Base-by-base conservation (phyloP, 768 basidiomycete genomes). In the Termitomyces sp. region DNA sequence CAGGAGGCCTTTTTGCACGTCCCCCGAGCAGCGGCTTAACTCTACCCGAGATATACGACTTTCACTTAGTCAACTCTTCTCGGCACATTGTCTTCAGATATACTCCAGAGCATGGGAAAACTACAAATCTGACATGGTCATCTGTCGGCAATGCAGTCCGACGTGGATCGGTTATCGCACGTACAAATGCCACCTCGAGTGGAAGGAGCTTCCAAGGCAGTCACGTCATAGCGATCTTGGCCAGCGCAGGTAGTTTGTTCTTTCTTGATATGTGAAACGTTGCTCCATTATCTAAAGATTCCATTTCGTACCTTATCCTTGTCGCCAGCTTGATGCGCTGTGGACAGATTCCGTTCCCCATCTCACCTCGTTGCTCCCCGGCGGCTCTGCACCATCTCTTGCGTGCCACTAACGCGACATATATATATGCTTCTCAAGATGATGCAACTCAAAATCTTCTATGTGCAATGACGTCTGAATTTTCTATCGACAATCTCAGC, bases 401-500 rank as follows among this genome's bases (percentile, higher is more conserved):
- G 41, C n/a, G 31, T 15, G 17, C 49, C 7, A 57, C 49, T 9
- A 31, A 40, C 17, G 31, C 41, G 40, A 43, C 41, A 21, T 31
- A 45, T 9, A 31, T 57, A 21, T 51, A 50, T 21, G 48, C 53
- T 9, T 17, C 43, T 14, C 35, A 62, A 14, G 65, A 65, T 17
- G 57, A 66, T 6, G 54, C 59, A 4, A 50, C 77, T 1, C 44
- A 58, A 3, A 65, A 62, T 7, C 57, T 70, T n/a, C 10, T 49
- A 11, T 21, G 48, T 28, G 15, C 30, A 28, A n/a, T 12, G 15
- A 67, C 62, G 11, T 65, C 66, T 9, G 65, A 69, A 55, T 54
- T 45, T 42, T 42, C 1, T 19, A 28, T 53, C 14, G 53, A 54
- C 30, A 8, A 45, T 17, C 41, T 54, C 15, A 23, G 21, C 17